phyloP scores from a whole-genome alignment of 139 green algal genomes.

The Prasinococcaceae sp. region DNA sequence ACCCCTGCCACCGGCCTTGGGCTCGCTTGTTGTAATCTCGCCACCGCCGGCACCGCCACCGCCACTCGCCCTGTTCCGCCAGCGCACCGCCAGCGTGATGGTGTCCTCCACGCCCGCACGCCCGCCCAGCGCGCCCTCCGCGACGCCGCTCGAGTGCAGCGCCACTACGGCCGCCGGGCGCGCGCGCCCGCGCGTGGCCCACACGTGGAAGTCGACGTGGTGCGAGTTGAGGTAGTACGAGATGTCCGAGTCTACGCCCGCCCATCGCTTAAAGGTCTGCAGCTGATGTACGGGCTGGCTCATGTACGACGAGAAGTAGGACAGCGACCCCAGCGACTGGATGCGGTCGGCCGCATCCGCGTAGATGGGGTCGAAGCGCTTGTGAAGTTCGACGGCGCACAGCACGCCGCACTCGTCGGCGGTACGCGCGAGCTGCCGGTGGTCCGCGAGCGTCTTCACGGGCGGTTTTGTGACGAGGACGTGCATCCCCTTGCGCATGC shows the following conservation, averaged over 20 bases:
- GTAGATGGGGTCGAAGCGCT: conserved; percentile 60
- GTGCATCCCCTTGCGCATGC: conserved; percentile 29
- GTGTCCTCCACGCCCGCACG: conserved; percentile 37
- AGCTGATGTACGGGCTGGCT: conserved; percentile 49
- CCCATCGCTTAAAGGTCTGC: conserved; percentile 29
- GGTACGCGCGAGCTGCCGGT: conserved; percentile 20
- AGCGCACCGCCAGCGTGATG: conserved; percentile 42
- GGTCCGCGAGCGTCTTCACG: conserved; percentile 39
- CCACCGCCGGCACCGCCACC: too few species aligned
- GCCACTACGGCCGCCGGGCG: conserved; percentile 34
- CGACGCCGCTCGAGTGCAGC: conserved; percentile 30
- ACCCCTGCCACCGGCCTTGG: too few species aligned
- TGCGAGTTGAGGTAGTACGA: conserved; percentile 57
- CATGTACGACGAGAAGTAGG: conserved; percentile 51
- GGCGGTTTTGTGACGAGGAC: conserved; percentile 48
- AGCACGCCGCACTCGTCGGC: conserved; percentile 18
- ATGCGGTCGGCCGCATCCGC: conserved; percentile 36
- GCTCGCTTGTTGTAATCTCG: too few species aligned
- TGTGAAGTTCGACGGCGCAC: conserved; percentile 47
- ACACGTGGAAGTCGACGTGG: conserved; percentile 35
- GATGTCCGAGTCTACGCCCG: conserved; percentile 45
- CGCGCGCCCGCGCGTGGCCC: conserved; percentile 4
- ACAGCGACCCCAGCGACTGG: conserved; percentile 38
- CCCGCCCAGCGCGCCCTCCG: conserved; percentile 22
- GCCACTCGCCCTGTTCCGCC: conserved; percentile 22